phyloP scores from a whole-genome alignment of 345 rosid genomes.

The Eucalyptus cloeziana region DNA sequence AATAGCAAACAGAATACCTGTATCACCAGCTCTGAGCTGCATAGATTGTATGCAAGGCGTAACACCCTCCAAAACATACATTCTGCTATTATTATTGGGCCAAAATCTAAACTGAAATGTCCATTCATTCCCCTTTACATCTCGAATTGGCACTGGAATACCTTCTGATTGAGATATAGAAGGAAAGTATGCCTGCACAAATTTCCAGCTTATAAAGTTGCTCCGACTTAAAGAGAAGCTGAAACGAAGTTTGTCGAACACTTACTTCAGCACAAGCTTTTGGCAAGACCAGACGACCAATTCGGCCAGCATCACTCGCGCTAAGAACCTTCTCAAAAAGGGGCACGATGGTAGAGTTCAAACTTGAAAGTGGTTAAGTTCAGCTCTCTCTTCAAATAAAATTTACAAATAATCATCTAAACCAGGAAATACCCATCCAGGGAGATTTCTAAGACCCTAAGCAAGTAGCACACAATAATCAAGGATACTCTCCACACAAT shows the following conservation, averaged over 20 bases:
- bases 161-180: conserved; percentile 99
- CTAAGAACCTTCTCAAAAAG: conserved; percentile 96
- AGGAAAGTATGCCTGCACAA: conserved; percentile 84
- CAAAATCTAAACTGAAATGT: conserved; percentile 98
- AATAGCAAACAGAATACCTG: conserved; percentile 37
- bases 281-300: conserved; percentile 96
- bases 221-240: not conserved
- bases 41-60: conserved; percentile 99
- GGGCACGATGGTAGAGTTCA: conserved; percentile 87
- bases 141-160: conserved; percentile 87
- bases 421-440: not conserved
- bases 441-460: not conserved
- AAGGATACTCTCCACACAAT: conserved; percentile 93
- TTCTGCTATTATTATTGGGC: conserved; percentile 99
- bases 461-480: not conserved
- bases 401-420: not conserved
- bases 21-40: conserved; percentile 99
- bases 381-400: conserved; percentile 1
- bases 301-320: conserved; percentile 99
- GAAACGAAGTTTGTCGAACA: not conserved
- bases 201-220: not conserved
- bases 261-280: conserved; percentile 99
- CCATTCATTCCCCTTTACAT: conserved; percentile 98
- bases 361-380: conserved; percentile 39
- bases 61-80: conserved; percentile 99